phyloP scores from a whole-genome alignment of 345 rosid genomes.

The Iberis pinnata region DNA sequence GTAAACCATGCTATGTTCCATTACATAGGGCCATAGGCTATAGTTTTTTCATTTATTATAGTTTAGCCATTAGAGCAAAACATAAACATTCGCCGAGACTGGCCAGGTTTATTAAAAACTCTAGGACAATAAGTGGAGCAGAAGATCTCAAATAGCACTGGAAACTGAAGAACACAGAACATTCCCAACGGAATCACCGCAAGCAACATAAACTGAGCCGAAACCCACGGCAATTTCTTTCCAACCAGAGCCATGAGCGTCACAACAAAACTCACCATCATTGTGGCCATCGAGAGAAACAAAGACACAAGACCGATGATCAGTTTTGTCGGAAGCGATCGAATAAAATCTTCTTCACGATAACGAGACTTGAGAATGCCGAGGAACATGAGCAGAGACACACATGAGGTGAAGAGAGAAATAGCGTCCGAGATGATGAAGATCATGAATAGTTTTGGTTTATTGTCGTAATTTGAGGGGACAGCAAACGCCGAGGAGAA shows the following conservation, averaged over 20 bases:
- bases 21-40: background rate
- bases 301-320: conserved; percentile 54
- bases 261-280: conserved; percentile 49
- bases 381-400: conserved; percentile 45
- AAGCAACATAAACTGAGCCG: conserved; percentile 41
- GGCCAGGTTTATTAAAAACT: conserved; percentile 47
- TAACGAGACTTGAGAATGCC: conserved; percentile 52
- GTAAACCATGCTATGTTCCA: conserved; percentile 12
- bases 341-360: conserved; percentile 46
- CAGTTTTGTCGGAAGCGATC: conserved; percentile 41
- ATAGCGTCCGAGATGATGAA: conserved; percentile 44
- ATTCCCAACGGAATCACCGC: conserved; percentile 52
- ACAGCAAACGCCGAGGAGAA: conserved; percentile 49
- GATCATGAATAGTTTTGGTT: conserved; percentile 25
- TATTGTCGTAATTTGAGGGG: conserved; percentile 35
- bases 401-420: conserved; percentile 43
- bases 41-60: background rate
- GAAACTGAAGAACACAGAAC: conserved; percentile 59
- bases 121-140: conserved; percentile 51
- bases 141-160: conserved; percentile 59
- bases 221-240: conserved; percentile 25
- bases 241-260: conserved; percentile 33
- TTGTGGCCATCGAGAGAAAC: conserved; percentile 59
- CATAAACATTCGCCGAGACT: conserved; percentile 8
- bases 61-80: background rate